phyloP scores from a whole-genome alignment of 202 grass and related monocot genomes.

The Panicum hallii region DNA sequence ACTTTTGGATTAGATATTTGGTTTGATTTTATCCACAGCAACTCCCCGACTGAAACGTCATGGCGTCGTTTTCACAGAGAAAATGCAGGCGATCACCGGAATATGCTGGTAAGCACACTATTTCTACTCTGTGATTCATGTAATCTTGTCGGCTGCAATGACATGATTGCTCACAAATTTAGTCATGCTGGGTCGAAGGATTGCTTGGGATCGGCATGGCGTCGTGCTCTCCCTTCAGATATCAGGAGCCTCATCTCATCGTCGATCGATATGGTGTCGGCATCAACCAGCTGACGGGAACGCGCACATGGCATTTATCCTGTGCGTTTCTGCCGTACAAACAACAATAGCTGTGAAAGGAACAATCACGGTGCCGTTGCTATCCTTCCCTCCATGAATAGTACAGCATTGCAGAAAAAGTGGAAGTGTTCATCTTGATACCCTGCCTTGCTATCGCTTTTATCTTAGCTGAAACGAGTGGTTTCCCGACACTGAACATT shows the following conservation, averaged over 20 bases:
- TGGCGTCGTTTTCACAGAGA: conserved; percentile 20
- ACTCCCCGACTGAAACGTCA: not conserved
- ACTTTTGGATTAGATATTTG: not conserved
- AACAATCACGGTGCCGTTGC: conserved; percentile 30
- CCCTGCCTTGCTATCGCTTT: not conserved
- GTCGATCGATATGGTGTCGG: conserved; percentile 14
- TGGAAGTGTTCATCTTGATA: not conserved
- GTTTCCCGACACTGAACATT: not conserved
- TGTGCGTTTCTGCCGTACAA: conserved; percentile 38
- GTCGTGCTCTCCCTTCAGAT: conserved; percentile 8
- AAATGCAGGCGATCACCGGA: conserved; percentile 20
- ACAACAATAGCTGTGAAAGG: conserved; percentile 32
- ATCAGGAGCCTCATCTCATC: conserved; percentile 13
- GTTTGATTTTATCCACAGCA: not conserved
- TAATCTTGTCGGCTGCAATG: conserved; percentile 28
- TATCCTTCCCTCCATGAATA: conserved; percentile 8
- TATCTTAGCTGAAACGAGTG: not conserved
- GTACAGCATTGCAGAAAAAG: not conserved
- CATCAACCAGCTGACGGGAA: conserved; percentile 41
- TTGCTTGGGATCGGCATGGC: not conserved
- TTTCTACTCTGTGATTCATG: not conserved
- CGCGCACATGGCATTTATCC: not conserved
- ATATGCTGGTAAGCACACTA: conserved; percentile 16
- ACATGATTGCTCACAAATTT: not conserved
- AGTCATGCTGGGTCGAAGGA: not conserved